Evolutionary conservation across 805 yeast genomes (phyloP), one percentile per base, ranked within the genome.

Genomic region (Lipomyces spencermartinsiae): DNA sequence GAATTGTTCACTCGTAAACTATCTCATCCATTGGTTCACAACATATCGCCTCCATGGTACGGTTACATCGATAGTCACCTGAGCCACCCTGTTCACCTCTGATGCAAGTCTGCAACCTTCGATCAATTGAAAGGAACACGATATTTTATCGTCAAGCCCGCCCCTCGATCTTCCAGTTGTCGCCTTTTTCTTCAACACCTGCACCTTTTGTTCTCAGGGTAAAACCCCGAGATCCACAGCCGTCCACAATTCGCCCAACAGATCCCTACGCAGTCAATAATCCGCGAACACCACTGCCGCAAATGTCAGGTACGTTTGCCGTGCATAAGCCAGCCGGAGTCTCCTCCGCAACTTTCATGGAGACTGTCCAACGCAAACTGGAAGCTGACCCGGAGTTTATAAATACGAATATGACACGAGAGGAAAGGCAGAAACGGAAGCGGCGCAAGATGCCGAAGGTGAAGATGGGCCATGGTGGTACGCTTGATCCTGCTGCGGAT

Each of bases 401-500:
- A 62, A 80, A 84, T 31, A 81, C 82, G 56, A 83, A 86, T 35
- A 43, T 43, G 49, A 25, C 56, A 8, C 56, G 56, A 25, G 83
- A 83, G 69, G 82, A 83, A 14, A 82, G 80, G 31, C 82, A 85
- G 68, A 79, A 82, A 39, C 83, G 82, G 56, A 76, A 83, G 16
- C 60, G 62, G 31, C 76, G 80, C 59, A 62, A 65, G 16, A 34
- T 62, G 55, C 69, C 68, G 34, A 83, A 84, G 73, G 87, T 93
- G 43, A 95, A 95, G 75, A 89, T 94, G 83, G 99, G 99, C 0
- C 99, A 95, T 78, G 99, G 99, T 22, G 99, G 99, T 9, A 95
- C 99, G 0, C 81, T 95, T 51, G 99, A 95, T 75, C 98, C 98
- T 0, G 79, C 91, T 56, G 99, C 99, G 0, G 88, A 93, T n/a